phyloP scores from a whole-genome alignment of 1,284 basidiomycete genomes.

The Phellinidium pouzarii region DNA sequence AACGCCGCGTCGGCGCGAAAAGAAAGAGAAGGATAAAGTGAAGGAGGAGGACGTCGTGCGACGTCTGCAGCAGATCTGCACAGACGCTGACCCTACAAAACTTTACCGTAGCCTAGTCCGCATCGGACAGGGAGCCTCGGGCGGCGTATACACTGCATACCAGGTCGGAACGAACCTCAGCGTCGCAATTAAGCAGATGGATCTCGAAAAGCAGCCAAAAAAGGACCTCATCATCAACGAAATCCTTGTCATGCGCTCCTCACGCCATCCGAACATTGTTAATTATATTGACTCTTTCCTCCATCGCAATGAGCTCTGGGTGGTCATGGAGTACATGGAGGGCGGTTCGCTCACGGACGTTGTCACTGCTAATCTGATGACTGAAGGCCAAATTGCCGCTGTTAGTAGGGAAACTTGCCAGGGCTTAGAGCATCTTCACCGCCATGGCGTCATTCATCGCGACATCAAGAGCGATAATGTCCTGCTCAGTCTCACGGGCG shows the following conservation, averaged over 20 bases:
- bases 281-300: conserved; percentile 99
- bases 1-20: conserved; percentile 80
- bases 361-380: conserved; percentile 96
- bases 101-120: conserved; percentile 91
- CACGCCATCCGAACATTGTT: conserved; percentile 95
- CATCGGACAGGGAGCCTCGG: conserved; percentile 97
- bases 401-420: conserved; percentile 87
- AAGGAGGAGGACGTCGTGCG: conserved; percentile 89
- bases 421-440: conserved; percentile 88
- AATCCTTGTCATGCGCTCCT: conserved; percentile 97
- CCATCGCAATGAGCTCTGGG: conserved; percentile 97
- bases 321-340: conserved; percentile 99
- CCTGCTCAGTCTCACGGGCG: conserved; percentile 84
- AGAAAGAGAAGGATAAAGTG: conserved; percentile 74
- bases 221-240: conserved; percentile 99
- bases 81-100: conserved; percentile 93
- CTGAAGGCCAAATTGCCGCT: conserved; percentile 90
- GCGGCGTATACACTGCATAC: conserved; percentile 97
- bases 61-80: conserved; percentile 90
- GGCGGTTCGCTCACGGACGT: conserved; percentile 91
- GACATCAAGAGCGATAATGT: conserved; percentile 99
- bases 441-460: conserved; percentile 92
- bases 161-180: conserved; percentile 90
- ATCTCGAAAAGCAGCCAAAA: conserved; percentile 98
- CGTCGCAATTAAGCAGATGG: conserved; percentile 99